Evolutionary conservation across 768 basidiomycete species (phyloP), one percentile per base, ranked within the genome.

Genomic region (Rhizopogon vinicolor): DNA sequence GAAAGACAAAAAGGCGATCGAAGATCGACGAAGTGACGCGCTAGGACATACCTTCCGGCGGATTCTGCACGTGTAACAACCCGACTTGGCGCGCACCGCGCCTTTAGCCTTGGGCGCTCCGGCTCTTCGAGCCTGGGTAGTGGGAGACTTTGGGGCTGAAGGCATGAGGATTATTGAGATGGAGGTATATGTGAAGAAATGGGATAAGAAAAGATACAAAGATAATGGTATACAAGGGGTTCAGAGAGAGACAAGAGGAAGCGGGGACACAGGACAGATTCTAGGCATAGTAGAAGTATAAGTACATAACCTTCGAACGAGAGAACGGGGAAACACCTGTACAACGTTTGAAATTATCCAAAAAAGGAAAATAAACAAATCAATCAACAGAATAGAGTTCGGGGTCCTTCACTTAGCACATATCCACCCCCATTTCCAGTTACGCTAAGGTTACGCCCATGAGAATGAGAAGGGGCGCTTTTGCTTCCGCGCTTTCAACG

Each of bases 1-100:
- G 57, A 48, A 59, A 22, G 57, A 37, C 28, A 25, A 55, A 19
- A 7, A 46, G 48, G 55, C 56, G 51, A 41, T 53, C 46, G 44
- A 55, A 51, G 37, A 61, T 43, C 45, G 44, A 55, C 57, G 52
- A 19, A 42, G 51, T 44, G 29, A 52, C 51, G 22, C 6, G 41
- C 25, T 54, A 40, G 41, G 41, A 69, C 70, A 41, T 49, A 89
- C 90, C 87, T 92, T 91, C 64, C 90, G 79, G 61, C 91, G 82
- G 41, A 92, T 89, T 64, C 90, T 81, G 75, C 90, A 92, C 54
- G 90, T 92, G 74, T 91, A 92, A 69, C 91, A 93, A 60, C 91
- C 90, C 52, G 88, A 87, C 80, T 92, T 92, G 53, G 89, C 90
- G 67, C 90, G 85, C 29, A 86, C 82, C 53, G 87, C 85, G 68